phyloP scores from a whole-genome alignment of 140 eudicot species.

The Anethum foeniculum region DNA sequence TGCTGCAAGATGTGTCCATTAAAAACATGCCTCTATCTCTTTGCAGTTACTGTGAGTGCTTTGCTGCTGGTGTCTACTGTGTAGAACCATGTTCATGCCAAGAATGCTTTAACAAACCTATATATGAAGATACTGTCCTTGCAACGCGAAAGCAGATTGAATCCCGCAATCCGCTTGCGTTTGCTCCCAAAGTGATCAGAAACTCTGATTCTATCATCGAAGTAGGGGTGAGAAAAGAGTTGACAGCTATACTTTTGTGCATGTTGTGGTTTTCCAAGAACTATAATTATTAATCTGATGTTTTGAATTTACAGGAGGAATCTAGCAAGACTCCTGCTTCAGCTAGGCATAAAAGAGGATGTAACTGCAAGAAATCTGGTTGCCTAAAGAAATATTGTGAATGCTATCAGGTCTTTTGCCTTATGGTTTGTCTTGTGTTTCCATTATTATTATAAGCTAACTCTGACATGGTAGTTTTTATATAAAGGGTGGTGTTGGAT shows the following conservation, averaged over 20 bases:
- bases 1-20: background rate
- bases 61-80: constrained; percentile 97
- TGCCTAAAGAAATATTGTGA: constrained; percentile 97
- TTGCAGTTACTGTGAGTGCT: constrained; percentile 95
- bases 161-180: constrained; percentile 95
- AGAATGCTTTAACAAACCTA: constrained; percentile 93
- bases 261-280: constrained; percentile 10
- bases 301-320: constrained; percentile 58
- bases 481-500: constrained; percentile 14
- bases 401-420: constrained; percentile 79
- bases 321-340: constrained; percentile 92
- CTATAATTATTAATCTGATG: background rate
- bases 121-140: constrained; percentile 88
- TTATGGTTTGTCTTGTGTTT: constrained; percentile 7
- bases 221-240: constrained; percentile 31
- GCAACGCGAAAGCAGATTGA: constrained; percentile 97
- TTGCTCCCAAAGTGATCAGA: constrained; percentile 97
- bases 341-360: constrained; percentile 97
- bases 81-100: constrained; percentile 96
- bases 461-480: constrained; percentile 2
- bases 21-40: background rate
- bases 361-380: constrained; percentile 97
- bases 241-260: background rate
- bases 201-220: constrained; percentile 55
- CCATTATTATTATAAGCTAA: constrained; percentile 19